Percentiles rank a stretch among this genome's conserved stretches.
phyloP scores from a whole-genome alignment of 768 basidiomycete genomes.

The Psilocybe cyanescens region DNA sequence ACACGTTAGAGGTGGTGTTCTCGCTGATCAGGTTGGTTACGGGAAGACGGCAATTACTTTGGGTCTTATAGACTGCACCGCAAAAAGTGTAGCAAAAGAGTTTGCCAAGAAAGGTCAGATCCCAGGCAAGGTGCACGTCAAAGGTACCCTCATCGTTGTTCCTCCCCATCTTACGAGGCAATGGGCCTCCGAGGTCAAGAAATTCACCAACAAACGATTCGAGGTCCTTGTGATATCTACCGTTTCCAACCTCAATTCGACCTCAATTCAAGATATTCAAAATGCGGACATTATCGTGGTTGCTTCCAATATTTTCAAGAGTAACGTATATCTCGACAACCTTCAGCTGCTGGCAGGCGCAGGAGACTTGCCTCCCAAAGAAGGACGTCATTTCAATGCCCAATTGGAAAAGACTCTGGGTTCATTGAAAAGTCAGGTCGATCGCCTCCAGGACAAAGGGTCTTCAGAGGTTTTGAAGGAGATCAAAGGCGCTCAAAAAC shows the following conservation, averaged over 20 bases:
- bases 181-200: constrained; percentile 85
- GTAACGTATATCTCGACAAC: constrained; percentile 74
- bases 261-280: constrained; percentile 73
- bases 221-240: constrained; percentile 70
- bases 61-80: constrained; percentile 80
- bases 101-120: constrained; percentile 52
- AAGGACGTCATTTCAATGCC: constrained; percentile 91
- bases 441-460: constrained; percentile 68
- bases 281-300: constrained; percentile 88
- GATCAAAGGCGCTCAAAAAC: constrained; percentile 66
- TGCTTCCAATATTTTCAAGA: constrained; percentile 86
- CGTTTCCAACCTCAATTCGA: constrained; percentile 69
- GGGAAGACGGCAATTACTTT: constrained; percentile 97
- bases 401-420: constrained; percentile 67
- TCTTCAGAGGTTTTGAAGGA: constrained; percentile 60
- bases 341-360: constrained; percentile 71
- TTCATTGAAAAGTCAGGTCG: constrained; percentile 66
- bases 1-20: constrained; percentile 82
- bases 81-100: constrained; percentile 58
- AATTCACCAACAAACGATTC: constrained; percentile 73
- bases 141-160: constrained; percentile 83
- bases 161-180: constrained; percentile 90
- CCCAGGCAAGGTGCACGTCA: constrained; percentile 73
- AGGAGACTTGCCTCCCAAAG: constrained; percentile 71
- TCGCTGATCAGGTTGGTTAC: constrained; percentile 96